A percentile compares a stretch with the other conserved stretches of the same genome.
Conservation (phyloP, 2,329 filamentous ascomycete genomes). For the Didymella lethalis region DNA sequence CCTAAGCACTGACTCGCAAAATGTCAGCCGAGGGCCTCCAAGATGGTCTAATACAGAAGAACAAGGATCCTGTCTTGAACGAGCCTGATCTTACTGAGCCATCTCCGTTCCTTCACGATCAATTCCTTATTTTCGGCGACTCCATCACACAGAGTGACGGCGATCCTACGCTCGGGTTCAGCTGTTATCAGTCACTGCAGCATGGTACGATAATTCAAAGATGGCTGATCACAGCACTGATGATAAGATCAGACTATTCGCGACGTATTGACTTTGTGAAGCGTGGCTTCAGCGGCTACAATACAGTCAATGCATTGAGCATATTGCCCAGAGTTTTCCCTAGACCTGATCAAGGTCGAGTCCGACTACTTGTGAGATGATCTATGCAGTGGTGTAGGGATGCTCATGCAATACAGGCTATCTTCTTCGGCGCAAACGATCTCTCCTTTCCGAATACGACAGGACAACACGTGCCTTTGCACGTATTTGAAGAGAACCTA, state of each 20-base stretch:
- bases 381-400: not conserved
- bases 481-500: slow-evolving; percentile 9
- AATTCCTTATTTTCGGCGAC: not conserved
- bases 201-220: not conserved
- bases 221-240: not conserved
- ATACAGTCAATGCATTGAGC: slow-evolving; percentile 17
- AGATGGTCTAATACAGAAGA: not conserved
- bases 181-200: slow-evolving; percentile 14
- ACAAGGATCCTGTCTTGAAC: not conserved
- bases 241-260: slow-evolving; percentile 10
- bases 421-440: slow-evolving; percentile 26
- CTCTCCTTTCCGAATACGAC: slow-evolving; percentile 19
- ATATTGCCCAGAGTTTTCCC: slow-evolving; percentile 18
- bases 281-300: slow-evolving; percentile 24
- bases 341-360: slow-evolving; percentile 7
- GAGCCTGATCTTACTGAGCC: not conserved
- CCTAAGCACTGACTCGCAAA: not conserved
- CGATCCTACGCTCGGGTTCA: slow-evolving; percentile 14
- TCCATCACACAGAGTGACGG: slow-evolving; percentile 15
- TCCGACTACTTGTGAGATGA: slow-evolving; percentile 10
- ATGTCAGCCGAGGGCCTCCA: not conserved
- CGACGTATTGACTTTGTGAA: slow-evolving; percentile 17
- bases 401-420: not conserved
- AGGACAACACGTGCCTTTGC: slow-evolving; percentile 19
- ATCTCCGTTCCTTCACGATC: not conserved